A percentile compares a stretch with the other conserved stretches of the same genome.
Conservation (phyloP, 2,329 filamentous ascomycete genomes). For the Stagonosporopsis vannaccii region DNA sequence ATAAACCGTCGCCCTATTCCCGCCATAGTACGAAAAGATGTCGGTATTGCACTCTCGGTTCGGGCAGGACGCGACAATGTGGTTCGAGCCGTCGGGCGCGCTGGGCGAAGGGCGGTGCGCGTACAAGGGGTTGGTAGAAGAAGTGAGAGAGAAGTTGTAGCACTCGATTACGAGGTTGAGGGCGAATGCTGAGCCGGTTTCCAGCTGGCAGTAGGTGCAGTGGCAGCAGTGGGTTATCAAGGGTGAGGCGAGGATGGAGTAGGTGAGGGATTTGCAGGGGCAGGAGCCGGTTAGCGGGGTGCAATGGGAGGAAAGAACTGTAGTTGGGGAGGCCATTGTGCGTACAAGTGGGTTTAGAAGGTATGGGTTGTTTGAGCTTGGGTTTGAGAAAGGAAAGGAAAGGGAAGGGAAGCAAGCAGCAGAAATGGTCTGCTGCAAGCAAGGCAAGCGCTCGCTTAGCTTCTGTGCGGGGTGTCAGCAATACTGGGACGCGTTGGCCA, state of each 20-base stretch:
- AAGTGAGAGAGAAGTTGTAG: constrained; percentile 43
- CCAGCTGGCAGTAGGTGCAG: constrained; percentile 57
- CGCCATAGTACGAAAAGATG: constrained; percentile 55
- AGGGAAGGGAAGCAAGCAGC: not conserved
- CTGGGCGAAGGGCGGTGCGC: constrained; percentile 51
- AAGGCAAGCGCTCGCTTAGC: not conserved
- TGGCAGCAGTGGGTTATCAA: constrained; percentile 58
- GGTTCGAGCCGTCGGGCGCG: constrained; percentile 50
- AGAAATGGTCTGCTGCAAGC: not conserved
- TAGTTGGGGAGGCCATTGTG: not conserved
- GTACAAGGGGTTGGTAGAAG: constrained; percentile 30
- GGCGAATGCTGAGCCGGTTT: constrained; percentile 51
- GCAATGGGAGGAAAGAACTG: not conserved
- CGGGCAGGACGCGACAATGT: constrained; percentile 54
- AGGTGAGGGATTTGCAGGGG: constrained; percentile 36
- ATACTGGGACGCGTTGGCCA: not conserved
- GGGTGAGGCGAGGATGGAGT: constrained; percentile 32
- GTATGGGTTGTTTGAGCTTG: not conserved
- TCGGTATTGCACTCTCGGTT: constrained; percentile 48
- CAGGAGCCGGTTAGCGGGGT: constrained; percentile 31
- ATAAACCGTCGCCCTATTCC: constrained; percentile 41
- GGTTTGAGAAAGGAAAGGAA: not conserved
- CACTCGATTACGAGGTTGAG: constrained; percentile 56
- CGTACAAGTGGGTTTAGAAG: not conserved
- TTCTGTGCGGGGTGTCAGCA: not conserved